Evolutionary conservation across 331 rosid genomes (phyloP), one percentile per base, ranked within the genome.

Genomic region (Cydonia oblonga): DNA sequence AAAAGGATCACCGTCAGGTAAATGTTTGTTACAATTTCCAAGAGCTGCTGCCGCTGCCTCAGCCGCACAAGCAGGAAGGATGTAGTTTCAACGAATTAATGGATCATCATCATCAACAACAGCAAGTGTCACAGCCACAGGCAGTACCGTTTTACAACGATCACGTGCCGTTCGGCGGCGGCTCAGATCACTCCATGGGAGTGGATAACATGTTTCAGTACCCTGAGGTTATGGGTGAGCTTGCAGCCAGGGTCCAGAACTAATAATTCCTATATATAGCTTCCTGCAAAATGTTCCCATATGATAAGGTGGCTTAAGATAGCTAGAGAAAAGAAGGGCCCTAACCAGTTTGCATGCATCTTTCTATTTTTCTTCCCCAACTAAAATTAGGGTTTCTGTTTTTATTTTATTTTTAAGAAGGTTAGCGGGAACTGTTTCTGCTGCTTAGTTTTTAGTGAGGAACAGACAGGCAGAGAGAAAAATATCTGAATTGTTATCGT

Each of bases 201-300:
- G 7, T 82, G 52, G 90, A 83, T 73, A 72, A 23, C 68, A 22
- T 84, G 30, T 77, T 84, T 68, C 88, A 86, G 80, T 87, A 75
- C 51, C 95, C 87, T 0, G 96, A 90, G 56, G 44, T 85, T 24
- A 40, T 78, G 33, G 79, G 49, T 72, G 79, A 87, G 49, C 80
- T 86, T 64, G 81, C 84, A 3, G 72, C 89, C 2, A 85, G 86
- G 75, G 73, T 90, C 69, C 86, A 90, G 10, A 88, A 92, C 67
- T 30, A 56, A 23, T 10, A 3, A n/a, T 20, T 54, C 24, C 28
- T 56, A 7, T 33, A 7, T 33, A 33, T 33, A 49, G 54, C 9
- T 49, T 49, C 54, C 20, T 6, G 38, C 3, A 49, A 49, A 49
- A 49, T 49, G 54, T 6, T 49, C 54, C 7, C 54, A 49, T 57